A percentile compares a stretch with the other conserved stretches of the same genome.
Evolutionary conservation across 495 filamentous ascomycete genomes (phyloP).

Genomic region (Jackrogersella multiformis): DNA sequence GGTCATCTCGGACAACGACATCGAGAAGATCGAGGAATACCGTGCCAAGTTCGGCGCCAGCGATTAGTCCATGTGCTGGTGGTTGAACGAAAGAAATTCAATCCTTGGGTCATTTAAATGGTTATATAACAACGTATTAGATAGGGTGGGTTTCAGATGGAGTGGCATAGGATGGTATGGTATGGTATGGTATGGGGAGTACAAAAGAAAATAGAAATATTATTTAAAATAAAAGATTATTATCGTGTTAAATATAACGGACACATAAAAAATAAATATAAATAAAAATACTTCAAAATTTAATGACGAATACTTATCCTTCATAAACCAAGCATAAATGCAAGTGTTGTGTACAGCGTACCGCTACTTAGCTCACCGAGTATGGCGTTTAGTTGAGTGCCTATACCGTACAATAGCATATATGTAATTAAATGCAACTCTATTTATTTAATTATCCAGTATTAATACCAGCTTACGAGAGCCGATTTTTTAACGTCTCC

Average conservation of each 20-base stretch:
- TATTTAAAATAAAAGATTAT: background rate
- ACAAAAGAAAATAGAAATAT: constrained; percentile 33
- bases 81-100: background rate
- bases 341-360: too few species aligned
- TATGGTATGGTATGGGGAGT: too few species aligned
- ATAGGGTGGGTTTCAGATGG: constrained; percentile 14
- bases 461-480: constrained; percentile 21
- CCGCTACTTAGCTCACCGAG: background rate
- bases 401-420: background rate
- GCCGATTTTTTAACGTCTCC: constrained; percentile 4
- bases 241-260: constrained; percentile 12
- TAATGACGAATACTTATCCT: background rate
- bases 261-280: constrained; percentile 6
- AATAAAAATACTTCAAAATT: constrained; percentile 10
- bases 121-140: constrained; percentile 18
- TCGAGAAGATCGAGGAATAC: constrained; percentile 80
- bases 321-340: constrained; percentile 5
- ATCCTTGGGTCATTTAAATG: constrained; percentile 1
- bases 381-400: background rate
- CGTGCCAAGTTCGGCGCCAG: constrained; percentile 73
- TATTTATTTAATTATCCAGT: constrained; percentile 3
- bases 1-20: constrained; percentile 65
- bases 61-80: constrained; percentile 45
- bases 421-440: constrained; percentile 7
- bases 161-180: too few species aligned